Base-by-base conservation (phyloP, 768 basidiomycete genomes). In the Calocybe cyanea region DNA sequence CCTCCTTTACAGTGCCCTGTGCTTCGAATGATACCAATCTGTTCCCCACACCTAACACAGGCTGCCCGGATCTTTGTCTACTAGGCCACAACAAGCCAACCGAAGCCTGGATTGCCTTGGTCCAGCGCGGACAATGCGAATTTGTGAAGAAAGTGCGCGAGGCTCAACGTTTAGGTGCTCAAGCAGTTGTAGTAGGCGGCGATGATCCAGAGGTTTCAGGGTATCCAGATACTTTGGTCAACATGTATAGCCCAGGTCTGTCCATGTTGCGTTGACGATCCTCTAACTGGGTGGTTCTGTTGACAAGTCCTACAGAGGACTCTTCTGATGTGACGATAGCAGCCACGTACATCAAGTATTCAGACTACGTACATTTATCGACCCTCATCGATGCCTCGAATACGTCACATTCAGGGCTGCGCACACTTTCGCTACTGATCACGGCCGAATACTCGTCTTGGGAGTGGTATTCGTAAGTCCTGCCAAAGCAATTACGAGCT, bases 181-280 rank as follows among this genome's bases (percentile, higher is more conserved):
- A 72, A 55, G 95, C 85, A 3, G 84, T 96, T 37, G 83, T 98
- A n/a, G 90, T 98, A 7, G 95, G 94, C 30, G 94, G 94, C 28
- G 76, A 83, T 53, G 72, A 83, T 55, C 83, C 83, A 15, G 78
- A 75, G 15, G 58, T 74, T 46, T 76, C 73, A 28, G 88, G 82
- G 6, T 76, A 77, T 51, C 79, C 92, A 28, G 85, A 92, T 58
- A 74, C 79, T 20, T 72, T 96, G 50, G 76, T 93, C 42, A 92
- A 87, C 56, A 94, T 96, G 90, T 96, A 88, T 67, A 89, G 86
- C 63, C 88, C 87, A 65, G 87, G 93, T 88, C 39, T 43, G 75
- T 59, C 48, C 24, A n/a, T 28, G 42, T 25, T 28, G 39, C 28
- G 23, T 47, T 41, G 43, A 37, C 37, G 21, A 6, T 21, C 23